Base-by-base conservation (phyloP, 208 protist genomes). In the Novymonas esmeraldas region DNA sequence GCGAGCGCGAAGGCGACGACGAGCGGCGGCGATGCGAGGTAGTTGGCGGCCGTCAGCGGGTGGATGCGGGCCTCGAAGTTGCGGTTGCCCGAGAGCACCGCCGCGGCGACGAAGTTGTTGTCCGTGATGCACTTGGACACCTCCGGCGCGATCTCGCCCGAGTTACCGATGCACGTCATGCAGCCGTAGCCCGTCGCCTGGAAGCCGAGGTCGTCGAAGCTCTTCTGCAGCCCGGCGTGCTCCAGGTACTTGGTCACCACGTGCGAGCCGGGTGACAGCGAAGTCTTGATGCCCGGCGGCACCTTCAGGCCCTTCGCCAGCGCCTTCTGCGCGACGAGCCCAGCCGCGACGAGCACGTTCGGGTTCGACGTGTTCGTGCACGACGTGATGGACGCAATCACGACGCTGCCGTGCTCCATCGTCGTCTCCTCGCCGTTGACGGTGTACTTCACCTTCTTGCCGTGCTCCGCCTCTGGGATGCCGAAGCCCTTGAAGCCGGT, bases 101-200 rank as follows among this genome's bases (percentile, higher is more conserved):
- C 94, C 5, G 92, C 81, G 36, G 80, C 92, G 48, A 98, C 95
- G 50, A 98, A 85, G 70, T 98, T 97, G 69, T 93, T 95, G 50
- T 97, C 81, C 20, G 64, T 90, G 61, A 98, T 98, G 64, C 95
- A 97, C 71, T 98, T 87, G 41, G 84, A 87, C 50, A 97, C 88
- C 57, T 86, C 87, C 29, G 87, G 83, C 39, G 84, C 76, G 64
- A 99, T 87, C 16, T 98, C 95, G 63, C 95, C 96, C 29, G 84
- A 92, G 85, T 99, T 98, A 62, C 98, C 97, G 66, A 98, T 98
- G 81, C 98, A 99, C n/a, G 97, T 98, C 88, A 98, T 98, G 84
- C 98, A 99, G 66, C 98, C 98, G 78, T 98, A 98, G 62, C 96
- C 95, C 31, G 91, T 95, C 56, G 90, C 88, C 66, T 92, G 67